Base-by-base conservation (phyloP, 1,139 yeast species). In the Scheffersomyces stambukii region DNA sequence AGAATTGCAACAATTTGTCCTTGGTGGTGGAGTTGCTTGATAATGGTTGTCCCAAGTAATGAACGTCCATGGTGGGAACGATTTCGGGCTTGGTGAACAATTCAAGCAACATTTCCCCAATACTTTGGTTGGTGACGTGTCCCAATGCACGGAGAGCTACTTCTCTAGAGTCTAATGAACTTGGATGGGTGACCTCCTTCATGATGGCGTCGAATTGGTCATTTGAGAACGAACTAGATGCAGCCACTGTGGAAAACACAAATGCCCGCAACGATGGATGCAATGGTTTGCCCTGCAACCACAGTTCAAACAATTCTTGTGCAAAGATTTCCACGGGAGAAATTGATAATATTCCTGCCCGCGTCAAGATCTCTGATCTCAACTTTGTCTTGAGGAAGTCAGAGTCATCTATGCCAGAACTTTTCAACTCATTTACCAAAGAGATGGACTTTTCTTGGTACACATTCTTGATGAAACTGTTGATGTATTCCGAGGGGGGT, bases 1-100 rank as follows among this genome's bases (percentile, higher is more conserved):
- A 61, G 43, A 60, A 81, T 2, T 57, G 44, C 82, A 86, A 78
- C 42, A 77, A 69, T 16, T 45, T 43, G n/a, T 57, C 57, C 33
- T 79, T 73, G 1, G 78, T 64, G 4, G 46, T 49, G 46, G 29
- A 52, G 54, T 81, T 82, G 10, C 58, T 47, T 6, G 80, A 66
- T 26, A 81, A 57, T 12, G 78, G 60, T 10, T 56, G 56, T 2
- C 77, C 70, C 35, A 80, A 56, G 46, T 71, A 78, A 46, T 78
- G 82, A 15, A 75, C 65, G 49, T 83, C 86, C 84, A 83, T 84
- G 25, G 71, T 70, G n/a, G 84, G 82, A 19, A 81, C 57, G 8
- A 62, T 52, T 3, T 47, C 44, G 12, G 66, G 64, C 31, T 64
- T 61, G 23, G 66, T 47, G 24, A 77, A 52, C 38, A 63, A 47